phyloP scores from a whole-genome alignment of 768 basidiomycete species.

The Pholiota conissans region DNA sequence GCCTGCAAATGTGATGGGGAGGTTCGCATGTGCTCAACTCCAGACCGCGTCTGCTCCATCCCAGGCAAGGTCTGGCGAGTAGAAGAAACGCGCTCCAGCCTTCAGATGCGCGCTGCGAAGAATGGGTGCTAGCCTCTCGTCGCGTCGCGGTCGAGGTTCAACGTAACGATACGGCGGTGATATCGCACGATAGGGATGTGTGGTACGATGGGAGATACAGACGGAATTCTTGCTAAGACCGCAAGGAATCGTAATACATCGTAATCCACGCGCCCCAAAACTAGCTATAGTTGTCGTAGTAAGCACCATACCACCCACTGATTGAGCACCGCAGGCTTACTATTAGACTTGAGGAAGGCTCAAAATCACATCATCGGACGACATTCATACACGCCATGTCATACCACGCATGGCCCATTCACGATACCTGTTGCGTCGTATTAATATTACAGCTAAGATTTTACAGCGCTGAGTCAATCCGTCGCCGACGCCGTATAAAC shows the following conservation, averaged over 20 bases:
- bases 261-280: neutral
- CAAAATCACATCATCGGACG: neutral
- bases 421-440: neutral
- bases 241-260: neutral
- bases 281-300: neutral
- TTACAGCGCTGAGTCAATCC: neutral
- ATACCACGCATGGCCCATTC: neutral
- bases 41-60: slow-evolving; percentile 5
- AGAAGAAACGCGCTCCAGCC: neutral
- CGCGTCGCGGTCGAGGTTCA: too few relatives aligned
- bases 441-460: neutral
- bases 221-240: neutral
- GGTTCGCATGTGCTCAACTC: slow-evolving; percentile 5
- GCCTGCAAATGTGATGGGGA: neutral
- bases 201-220: neutral
- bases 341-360: neutral
- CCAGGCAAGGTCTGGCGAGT: neutral
- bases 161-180: too few relatives aligned
- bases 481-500: neutral
- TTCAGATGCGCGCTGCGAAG: neutral
- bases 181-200: neutral
- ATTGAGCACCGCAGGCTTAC: too few relatives aligned
- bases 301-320: neutral
- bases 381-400: neutral
- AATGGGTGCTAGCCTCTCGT: too few relatives aligned